Base-by-base conservation (phyloP, 495 filamentous ascomycete genomes). In the Bryoglossum gracile region DNA sequence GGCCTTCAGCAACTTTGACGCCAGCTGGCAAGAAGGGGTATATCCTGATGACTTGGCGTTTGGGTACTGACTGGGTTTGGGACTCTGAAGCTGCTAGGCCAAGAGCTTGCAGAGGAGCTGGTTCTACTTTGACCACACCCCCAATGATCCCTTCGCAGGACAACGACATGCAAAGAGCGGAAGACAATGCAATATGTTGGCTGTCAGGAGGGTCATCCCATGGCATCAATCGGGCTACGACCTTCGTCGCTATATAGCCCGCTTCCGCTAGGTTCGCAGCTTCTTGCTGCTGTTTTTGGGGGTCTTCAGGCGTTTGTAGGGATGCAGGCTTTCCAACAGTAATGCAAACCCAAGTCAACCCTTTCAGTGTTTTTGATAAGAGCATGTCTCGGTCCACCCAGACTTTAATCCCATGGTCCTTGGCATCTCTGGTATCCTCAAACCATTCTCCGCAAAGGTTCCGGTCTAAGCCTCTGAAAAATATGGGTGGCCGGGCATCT, bases 191-290 rank as follows among this genome's bases (percentile, higher is more conserved):
- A 50, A 74, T 74, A 48, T 91, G 87, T 41, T 80, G 77, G 21
- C 74, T 78, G 57, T 94, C 86, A 3, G 91, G 90, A 0, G 89
- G 86, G 58, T 94, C 85, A 26, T 89, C 78, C 94, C 94, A 98
- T 1, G 76, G 65, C 39, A 76, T 62, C 3, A 95, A 58, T 42
- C 76, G 80, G 21, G 90, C 90, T 14, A 96, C 75, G 3, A 97
- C 64, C 54, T 81, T 92, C 1, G 74, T 68, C 0, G 86, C 70
- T 4, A 82, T 68, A 53, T 79, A 74, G 13, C 82, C 70, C 43
- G 77, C 70, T 45, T 86, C 76, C 51, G 58, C 52, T 1, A 68
- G 58, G 18, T 48, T 54, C 23, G 83, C 77, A 13, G 68, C 72
- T 43, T 83, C 77, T 50, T 76, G 76, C 35, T 82, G 71, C 56